These are phyloP conservation scores for Gracilariopsis chorda DNA, from an alignment of 23 red algal genomes.

Conservation along the genomic window DNA sequence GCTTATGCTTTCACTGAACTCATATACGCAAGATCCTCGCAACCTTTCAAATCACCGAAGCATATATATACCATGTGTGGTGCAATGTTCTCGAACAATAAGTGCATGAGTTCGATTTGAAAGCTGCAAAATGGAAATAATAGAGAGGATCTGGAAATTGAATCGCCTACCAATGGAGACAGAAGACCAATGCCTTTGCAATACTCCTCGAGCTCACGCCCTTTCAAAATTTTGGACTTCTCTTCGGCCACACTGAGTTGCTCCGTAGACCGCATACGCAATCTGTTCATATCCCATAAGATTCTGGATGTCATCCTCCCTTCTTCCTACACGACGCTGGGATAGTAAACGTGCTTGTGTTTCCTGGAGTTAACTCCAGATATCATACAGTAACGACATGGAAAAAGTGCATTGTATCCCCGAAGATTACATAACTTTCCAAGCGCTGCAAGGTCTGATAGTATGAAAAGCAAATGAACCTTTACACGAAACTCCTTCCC, in stretches of 20 bases:
- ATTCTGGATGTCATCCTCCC: neutral
- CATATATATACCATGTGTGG: neutral
- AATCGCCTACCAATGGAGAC: neutral
- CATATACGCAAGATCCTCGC: neutral
- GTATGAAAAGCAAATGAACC: neutral
- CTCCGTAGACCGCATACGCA: neutral
- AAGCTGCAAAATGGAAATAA: neutral
- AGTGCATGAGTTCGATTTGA: conserved; percentile 2
- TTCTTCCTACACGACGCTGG: too few relatives aligned
- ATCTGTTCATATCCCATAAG: neutral
- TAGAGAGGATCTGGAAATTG: neutral
- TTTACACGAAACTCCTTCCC: neutral
- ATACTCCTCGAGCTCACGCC: neutral
- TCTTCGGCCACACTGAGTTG: neutral
- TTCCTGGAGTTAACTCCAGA: neutral
- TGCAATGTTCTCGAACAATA: neutral
- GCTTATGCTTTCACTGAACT: neutral
- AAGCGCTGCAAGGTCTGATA: neutral
- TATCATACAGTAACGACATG: neutral
- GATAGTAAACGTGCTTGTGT: neutral
- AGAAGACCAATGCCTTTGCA: neutral
- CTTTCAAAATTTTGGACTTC: neutral
- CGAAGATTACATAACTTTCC: neutral
- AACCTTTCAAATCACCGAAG: neutral
- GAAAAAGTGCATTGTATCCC: neutral